phyloP scores from a whole-genome alignment of 208 protist genomes.

The Novymonas esmeraldas region DNA sequence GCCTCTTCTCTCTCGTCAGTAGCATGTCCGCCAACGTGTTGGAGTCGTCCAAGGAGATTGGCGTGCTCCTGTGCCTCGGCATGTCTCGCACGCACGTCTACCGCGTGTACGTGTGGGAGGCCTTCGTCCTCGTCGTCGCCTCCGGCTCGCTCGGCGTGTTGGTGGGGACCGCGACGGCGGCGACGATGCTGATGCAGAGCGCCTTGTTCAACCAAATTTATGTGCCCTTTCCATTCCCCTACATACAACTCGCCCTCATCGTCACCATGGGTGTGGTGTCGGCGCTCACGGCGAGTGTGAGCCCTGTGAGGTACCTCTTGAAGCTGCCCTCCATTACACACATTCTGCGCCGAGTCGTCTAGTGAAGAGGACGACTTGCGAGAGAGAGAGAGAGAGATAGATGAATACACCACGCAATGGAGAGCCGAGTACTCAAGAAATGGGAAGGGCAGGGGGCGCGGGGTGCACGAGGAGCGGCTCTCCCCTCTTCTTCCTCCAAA shows the following conservation, averaged over 20 bases:
- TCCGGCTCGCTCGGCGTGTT: constrained; percentile 88
- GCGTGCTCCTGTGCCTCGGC: constrained; percentile 89
- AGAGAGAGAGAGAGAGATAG: no score
- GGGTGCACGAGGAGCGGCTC: no score
- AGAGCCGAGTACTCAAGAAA: no score
- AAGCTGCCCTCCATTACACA: constrained; percentile 56
- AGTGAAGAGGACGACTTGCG: constrained; percentile 9
- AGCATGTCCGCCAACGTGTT: constrained; percentile 90
- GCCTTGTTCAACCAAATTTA: constrained; percentile 91
- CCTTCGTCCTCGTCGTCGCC: constrained; percentile 90
- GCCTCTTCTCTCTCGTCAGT: constrained; percentile 93
- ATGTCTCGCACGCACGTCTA: constrained; percentile 65
- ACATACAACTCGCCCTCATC: constrained; percentile 51
- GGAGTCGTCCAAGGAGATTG: constrained; percentile 95
- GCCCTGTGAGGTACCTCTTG: constrained; percentile 54
- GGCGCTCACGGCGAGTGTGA: constrained; percentile 46
- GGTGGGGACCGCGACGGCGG: constrained; percentile 82
- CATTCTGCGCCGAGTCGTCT: constrained; percentile 61
- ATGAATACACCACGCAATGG: no score
- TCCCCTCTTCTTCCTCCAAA: no score
- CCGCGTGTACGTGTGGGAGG: constrained; percentile 94
- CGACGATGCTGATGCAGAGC: constrained; percentile 90
- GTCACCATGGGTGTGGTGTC: constrained; percentile 42
- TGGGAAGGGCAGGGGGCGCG: no score
- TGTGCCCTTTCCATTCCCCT: constrained; percentile 90